Percentiles rank a stretch among this genome's conserved stretches.
These are phyloP conservation scores for Xylaria nigripes DNA, from an alignment of 495 filamentous ascomycete genomes.

Conservation along the genomic window DNA sequence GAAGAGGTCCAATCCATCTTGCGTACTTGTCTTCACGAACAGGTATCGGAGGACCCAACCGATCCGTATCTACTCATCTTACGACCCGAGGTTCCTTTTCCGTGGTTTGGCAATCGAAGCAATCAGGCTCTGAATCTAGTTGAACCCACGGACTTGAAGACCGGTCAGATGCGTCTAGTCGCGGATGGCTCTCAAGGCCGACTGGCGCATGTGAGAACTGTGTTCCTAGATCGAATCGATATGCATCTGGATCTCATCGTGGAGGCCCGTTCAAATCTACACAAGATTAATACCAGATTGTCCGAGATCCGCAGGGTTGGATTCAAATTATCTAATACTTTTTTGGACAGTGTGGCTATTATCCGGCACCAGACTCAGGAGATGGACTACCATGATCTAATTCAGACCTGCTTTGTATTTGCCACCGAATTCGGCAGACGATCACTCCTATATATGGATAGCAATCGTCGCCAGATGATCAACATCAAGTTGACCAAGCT, in stretches of 20 bases:
- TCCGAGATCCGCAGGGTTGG: constrained; percentile 94
- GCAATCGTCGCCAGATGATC: constrained; percentile 89
- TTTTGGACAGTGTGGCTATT: constrained; percentile 96
- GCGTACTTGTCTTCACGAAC: constrained; percentile 77
- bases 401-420: constrained; percentile 98
- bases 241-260: constrained; percentile 79
- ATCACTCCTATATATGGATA: constrained; percentile 86
- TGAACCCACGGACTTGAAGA: constrained; percentile 75
- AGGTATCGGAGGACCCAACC: constrained; percentile 61
- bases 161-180: constrained; percentile 79
- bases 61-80: constrained; percentile 80
- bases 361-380: constrained; percentile 77
- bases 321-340: constrained; percentile 95
- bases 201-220: constrained; percentile 64
- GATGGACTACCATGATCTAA: constrained; percentile 86
- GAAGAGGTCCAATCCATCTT: constrained; percentile 78
- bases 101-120: constrained; percentile 76
- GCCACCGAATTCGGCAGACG: constrained; percentile 96
- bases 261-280: constrained; percentile 86
- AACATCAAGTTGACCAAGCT: constrained; percentile 88
- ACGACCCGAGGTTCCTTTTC: constrained; percentile 66
- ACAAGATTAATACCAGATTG: constrained; percentile 81
- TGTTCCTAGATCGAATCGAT: constrained; percentile 68
- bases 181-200: constrained; percentile 79
- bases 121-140: constrained; percentile 57